Evolutionary conservation across 306 rosid species (phyloP), one percentile per base, ranked within the genome.

Genomic region (Prunus mongolica): DNA sequence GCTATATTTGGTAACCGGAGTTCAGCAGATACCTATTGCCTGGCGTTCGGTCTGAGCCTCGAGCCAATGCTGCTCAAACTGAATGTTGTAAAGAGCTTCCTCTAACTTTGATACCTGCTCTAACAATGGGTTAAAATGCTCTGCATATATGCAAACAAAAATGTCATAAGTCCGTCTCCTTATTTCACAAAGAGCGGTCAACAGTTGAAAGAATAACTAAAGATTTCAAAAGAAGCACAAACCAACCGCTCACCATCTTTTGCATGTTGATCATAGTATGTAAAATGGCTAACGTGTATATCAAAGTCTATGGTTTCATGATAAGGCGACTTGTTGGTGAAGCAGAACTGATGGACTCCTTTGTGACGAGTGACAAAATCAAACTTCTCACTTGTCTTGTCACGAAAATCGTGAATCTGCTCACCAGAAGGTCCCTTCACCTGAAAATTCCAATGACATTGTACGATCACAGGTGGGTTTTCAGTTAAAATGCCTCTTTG

Each of bases 1-100:
- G 7, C 44, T 38, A 38, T 38, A 38, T 38, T 6, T 38, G 34
- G 19, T 22, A 62, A n/a, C 13, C n/a, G 3, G 24, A 28, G 69
- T 64, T 55, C 30, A 74, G 72, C 12, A 65, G 20, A 19, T 89
- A 89, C 93, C 83, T 75, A 86, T 75, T 75, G 90, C 87, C 64
- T 89, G 97, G 22, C 94, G 91, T 67, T 88, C 90, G 8, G 95
- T 91, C 64, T 89, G 97, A 78, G 95, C 97, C 74, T 89, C 93
- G 7, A 89, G 89, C 97, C 97, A 91, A 79, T 91, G 97, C 75
- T 91, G 95, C 77, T 91, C 97, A 67, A 88, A 89, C 79, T 86
- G 91, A 76, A 91, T 85, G 88, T 88, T 89, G 75, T 86, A 91
- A 55, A 91, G 97, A 69, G 93, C 90, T 44, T 89, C 91, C 85